These are phyloP conservation scores for Mycena indigotica DNA, from an alignment of 768 basidiomycete genomes.

Conservation along the genomic window DNA sequence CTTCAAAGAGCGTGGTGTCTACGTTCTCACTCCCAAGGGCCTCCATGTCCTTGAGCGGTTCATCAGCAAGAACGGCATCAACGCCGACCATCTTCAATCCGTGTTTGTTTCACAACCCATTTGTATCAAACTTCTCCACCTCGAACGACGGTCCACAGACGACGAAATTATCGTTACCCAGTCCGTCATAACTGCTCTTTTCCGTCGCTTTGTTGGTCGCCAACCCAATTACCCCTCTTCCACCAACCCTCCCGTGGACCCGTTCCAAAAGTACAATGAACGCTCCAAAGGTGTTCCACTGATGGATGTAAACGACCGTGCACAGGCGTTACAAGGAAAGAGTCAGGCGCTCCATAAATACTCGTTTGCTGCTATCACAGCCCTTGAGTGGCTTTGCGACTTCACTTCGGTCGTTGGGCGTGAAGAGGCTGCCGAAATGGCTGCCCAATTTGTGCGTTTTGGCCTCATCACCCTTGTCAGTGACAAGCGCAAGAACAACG, in stretches of 20 bases:
- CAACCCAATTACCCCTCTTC: slow-evolving; percentile 74
- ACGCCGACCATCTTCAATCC: slow-evolving; percentile 85
- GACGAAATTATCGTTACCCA: slow-evolving; percentile 98
- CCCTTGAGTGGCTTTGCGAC: slow-evolving; percentile 96
- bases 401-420: slow-evolving; percentile 94
- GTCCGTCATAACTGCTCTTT: slow-evolving; percentile 90
- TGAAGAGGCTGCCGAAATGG: slow-evolving; percentile 97
- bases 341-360: slow-evolving; percentile 55
- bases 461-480: slow-evolving; percentile 87
- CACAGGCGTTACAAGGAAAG: slow-evolving; percentile 55
- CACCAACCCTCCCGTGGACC: slow-evolving; percentile 51
- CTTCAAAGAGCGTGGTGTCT: slow-evolving; percentile 98
- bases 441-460: slow-evolving; percentile 96
- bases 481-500: slow-evolving; percentile 89
- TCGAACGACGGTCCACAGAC: slow-evolving; percentile 88
- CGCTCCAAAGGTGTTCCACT: slow-evolving; percentile 74
- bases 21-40: slow-evolving; percentile 94
- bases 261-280: slow-evolving; percentile 76
- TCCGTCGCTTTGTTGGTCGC: slow-evolving; percentile 92
- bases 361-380: slow-evolving; percentile 85
- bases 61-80: slow-evolving; percentile 99
- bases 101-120: slow-evolving; percentile 94
- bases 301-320: slow-evolving; percentile 70
- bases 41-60: slow-evolving; percentile 99
- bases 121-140: slow-evolving; percentile 95